Evolutionary conservation across 805 yeast species (phyloP), one percentile per base, ranked within the genome.

Genomic region (Yamadazyma kitorensis): DNA sequence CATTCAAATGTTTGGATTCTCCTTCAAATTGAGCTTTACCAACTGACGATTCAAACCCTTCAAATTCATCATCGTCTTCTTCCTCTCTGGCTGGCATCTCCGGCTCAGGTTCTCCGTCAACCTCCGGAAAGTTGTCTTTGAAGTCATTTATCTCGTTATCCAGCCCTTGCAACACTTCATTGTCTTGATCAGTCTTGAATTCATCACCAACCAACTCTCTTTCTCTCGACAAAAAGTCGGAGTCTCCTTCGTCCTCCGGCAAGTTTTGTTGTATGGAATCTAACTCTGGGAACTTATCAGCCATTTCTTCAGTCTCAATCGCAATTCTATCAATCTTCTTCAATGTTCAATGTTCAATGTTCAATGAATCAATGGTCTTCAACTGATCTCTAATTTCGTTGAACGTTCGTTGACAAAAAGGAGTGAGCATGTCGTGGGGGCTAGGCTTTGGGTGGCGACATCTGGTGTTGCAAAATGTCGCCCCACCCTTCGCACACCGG

Each of bases 281-380:
- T 44, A 82, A 66, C 42, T 76, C 87, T 30, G 94, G 93, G 57
- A 78, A 83, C 60, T 82, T 81, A 43, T 84, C 91, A 36, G 86
- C 77, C 86, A 81, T 81, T n/a, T n/a, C n/a, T n/a, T n/a, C n/a
- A n/a, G n/a, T n/a, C n/a, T n/a, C n/a, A n/a, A n/a, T n/a, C n/a
- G n/a, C n/a, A n/a, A n/a, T n/a, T n/a, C n/a, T n/a, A n/a, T n/a
- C n/a, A n/a, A n/a, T n/a, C n/a, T n/a, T n/a, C n/a, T n/a, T n/a
- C n/a, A n/a, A n/a, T n/a, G n/a, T n/a, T n/a, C n/a, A n/a, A n/a
- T n/a, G n/a, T n/a, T n/a, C n/a, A n/a, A n/a, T n/a, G n/a, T n/a
- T n/a, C n/a, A n/a, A n/a, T n/a, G n/a, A n/a, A n/a, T n/a, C n/a
- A n/a, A n/a, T n/a, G n/a, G n/a, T n/a, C n/a, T n/a, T n/a, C n/a